phyloP scores from a whole-genome alignment of 768 basidiomycete genomes.

The Auriscalpium microsporum region DNA sequence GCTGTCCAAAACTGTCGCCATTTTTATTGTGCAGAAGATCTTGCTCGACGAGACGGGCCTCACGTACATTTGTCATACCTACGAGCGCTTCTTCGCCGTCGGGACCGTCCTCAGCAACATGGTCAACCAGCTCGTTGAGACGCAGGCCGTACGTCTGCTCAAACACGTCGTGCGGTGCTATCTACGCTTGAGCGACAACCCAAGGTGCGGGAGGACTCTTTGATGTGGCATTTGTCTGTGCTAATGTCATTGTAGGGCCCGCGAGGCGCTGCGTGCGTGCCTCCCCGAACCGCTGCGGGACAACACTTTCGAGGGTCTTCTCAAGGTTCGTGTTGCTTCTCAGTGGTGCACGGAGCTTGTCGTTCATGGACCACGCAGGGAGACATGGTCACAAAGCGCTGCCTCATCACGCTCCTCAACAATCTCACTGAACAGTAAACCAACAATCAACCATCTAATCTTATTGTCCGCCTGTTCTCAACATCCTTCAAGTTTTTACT shows the following conservation, averaged over 20 bases:
- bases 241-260: conserved; percentile 49
- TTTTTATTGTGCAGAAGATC: conserved; percentile 99
- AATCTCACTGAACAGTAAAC: conserved; percentile 58
- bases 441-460: too few species aligned
- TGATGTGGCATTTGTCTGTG: background rate
- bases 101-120: conserved; percentile 98
- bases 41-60: conserved; percentile 95
- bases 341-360: background rate
- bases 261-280: conserved; percentile 92
- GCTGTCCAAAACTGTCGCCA: conserved; percentile 96
- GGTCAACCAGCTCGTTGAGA: conserved; percentile 97
- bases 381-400: conserved; percentile 97
- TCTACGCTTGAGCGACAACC: conserved; percentile 88
- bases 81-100: conserved; percentile 98
- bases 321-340: conserved; percentile 56
- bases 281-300: conserved; percentile 93
- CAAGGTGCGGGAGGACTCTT: conserved; percentile 50
- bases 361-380: conserved; percentile 39
- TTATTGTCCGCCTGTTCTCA: too few species aligned
- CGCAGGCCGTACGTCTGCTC: conserved; percentile 89
- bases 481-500: too few species aligned
- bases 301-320: conserved; percentile 81
- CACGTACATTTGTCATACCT: conserved; percentile 99
- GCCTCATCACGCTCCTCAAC: conserved; percentile 81
- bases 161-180: conserved; percentile 99